Evolutionary conservation across 2,329 filamentous ascomycete species (phyloP).

Genomic region (Didymella pomorum): DNA sequence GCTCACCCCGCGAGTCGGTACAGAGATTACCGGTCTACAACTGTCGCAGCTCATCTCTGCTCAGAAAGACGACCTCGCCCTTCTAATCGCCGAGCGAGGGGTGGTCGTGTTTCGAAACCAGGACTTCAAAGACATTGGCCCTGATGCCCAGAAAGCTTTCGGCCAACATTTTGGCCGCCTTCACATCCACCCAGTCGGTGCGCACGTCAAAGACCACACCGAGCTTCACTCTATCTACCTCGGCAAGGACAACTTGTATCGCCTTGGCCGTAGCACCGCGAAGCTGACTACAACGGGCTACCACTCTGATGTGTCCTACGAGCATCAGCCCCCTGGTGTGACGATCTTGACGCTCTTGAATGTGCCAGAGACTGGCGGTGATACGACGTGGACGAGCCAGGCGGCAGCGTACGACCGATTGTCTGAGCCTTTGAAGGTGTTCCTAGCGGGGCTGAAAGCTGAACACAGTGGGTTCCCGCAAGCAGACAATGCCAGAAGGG

Average conservation of each 20-base stretch:
- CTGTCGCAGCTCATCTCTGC: constrained; percentile 53
- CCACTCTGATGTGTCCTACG: constrained; percentile 60
- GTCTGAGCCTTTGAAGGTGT: neutral
- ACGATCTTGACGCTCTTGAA: neutral
- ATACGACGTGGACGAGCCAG: neutral
- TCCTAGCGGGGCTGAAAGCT: neutral
- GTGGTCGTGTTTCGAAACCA: constrained; percentile 58
- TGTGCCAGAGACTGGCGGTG: neutral
- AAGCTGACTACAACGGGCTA: constrained; percentile 56
- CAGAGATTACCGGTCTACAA: constrained; percentile 50
- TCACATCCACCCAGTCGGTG: constrained; percentile 35
- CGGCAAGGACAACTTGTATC: constrained; percentile 37
- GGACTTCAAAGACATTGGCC: constrained; percentile 57
- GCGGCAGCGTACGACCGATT: neutral
- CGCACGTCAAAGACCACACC: constrained; percentile 39
- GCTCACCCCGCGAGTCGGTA: constrained; percentile 41
- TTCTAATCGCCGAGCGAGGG: constrained; percentile 47
- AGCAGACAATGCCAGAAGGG: neutral
- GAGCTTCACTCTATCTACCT: constrained; percentile 38
- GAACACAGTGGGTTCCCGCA: neutral
- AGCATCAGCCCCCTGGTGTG: constrained; percentile 38
- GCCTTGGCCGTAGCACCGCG: constrained; percentile 31
- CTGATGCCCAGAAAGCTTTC: constrained; percentile 54
- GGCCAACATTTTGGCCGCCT: constrained; percentile 54
- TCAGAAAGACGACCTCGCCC: constrained; percentile 58